Evolutionary conservation across 179 eudicot species (phyloP), one percentile per base, ranked within the genome.

Genomic region (Nepenthes alata): DNA sequence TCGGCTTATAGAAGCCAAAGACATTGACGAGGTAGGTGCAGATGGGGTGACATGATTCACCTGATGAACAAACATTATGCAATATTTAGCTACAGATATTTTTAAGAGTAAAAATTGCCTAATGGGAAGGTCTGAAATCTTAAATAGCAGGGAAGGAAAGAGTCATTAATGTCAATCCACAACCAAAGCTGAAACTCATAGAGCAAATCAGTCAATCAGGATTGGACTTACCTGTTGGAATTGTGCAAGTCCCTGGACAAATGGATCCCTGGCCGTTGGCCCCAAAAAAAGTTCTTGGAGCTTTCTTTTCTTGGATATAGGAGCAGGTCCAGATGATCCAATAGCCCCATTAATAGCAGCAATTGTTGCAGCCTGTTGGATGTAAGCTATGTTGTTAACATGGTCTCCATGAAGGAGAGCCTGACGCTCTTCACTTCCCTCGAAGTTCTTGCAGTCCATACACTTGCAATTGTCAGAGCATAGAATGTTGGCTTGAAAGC

Each of bases 381-480:
- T 75, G 70, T 77, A 80, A 58, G 81, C 72, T 61, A 85, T 72
- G 75, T 77, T 81, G 72, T 77, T 83, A 60, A 80, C 82, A 80
- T 81, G 88, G 55, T 89, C 98, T 58, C 90, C 95, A 77, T 85
- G 93, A 67, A 80, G 80, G 48, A 93, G 80, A 72, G 97, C 88
- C 60, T 76, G 88, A 49, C 97, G 76, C 75, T 93, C 98, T 85
- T 93, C 97, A 77, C 97, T 93, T 62, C 96, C 97, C 75, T 93
- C 98, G 65, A 73, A 89, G 64, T 93, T 93, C 62, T 93, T 89
- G 85, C 98, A 93, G 77, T 93, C 98, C 69, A 87, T 67, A 80
- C 98, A 93, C 75, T 81, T 89, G 71, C 98, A 93, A 65, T 89
- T 86, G 37, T 89, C 98, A 58, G 98, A 93, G 79, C 98, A 93